These are phyloP conservation scores for Aureococcus anophagefferens DNA, from an alignment of 108 stramenopile species.

Conservation along the genomic window DNA sequence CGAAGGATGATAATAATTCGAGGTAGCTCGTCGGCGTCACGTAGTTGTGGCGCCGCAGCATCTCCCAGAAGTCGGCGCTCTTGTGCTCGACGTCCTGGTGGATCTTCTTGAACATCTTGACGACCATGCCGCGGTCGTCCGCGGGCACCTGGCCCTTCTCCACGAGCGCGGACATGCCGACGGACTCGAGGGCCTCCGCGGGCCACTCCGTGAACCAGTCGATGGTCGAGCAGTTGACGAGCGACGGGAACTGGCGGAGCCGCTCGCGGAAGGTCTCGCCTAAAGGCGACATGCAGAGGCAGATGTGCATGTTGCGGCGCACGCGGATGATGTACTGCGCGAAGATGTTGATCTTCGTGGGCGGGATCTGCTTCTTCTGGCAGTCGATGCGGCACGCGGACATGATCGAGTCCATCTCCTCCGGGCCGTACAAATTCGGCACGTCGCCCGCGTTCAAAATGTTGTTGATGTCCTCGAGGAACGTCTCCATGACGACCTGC, in stretches of 20 bases:
- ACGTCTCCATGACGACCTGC: constrained; percentile 51
- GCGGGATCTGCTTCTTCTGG: constrained; percentile 38
- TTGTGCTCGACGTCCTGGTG: constrained; percentile 46
- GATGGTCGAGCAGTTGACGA: constrained; percentile 44
- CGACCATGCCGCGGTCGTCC: constrained; percentile 24
- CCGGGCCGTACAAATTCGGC: constrained; percentile 47
- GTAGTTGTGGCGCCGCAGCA: constrained; percentile 43
- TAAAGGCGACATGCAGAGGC: constrained; percentile 51
- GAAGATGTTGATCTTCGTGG: constrained; percentile 58
- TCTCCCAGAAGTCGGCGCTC: constrained; percentile 32
- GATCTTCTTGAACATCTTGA: constrained; percentile 48
- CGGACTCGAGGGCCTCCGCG: constrained; percentile 48
- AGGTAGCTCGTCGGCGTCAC: constrained; percentile 56
- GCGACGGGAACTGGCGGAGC: constrained; percentile 48
- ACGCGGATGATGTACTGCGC: constrained; percentile 48
- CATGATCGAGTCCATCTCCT: constrained; percentile 48
- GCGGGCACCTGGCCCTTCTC: constrained; percentile 33
- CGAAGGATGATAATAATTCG: constrained; percentile 45
- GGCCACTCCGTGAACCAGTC: constrained; percentile 65
- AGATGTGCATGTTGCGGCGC: constrained; percentile 48
- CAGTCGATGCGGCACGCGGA: constrained; percentile 37
- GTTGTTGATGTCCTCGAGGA: constrained; percentile 60
- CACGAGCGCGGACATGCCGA: constrained; percentile 37
- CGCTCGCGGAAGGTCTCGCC: constrained; percentile 51
- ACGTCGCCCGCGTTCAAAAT: constrained; percentile 50